Conservation (phyloP, 345 rosid species). For the Orychophragmus violaceus region DNA sequence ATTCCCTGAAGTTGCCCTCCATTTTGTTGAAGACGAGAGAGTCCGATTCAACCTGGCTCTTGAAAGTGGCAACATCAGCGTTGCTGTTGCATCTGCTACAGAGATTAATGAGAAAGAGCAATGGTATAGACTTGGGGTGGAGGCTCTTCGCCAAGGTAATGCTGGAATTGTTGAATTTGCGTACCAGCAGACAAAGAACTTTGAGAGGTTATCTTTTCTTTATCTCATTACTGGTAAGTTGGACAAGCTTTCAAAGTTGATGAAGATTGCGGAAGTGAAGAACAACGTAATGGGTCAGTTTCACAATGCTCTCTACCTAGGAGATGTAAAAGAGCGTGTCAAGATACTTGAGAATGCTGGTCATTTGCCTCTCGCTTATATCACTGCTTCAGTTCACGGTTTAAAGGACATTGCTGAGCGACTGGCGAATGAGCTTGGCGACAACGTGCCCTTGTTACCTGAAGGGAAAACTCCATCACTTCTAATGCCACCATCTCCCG, state of each 20-base stretch:
- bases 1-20: slow-evolving; percentile 97
- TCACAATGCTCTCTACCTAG: slow-evolving; percentile 84
- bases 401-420: slow-evolving; percentile 66
- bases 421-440: slow-evolving; percentile 67
- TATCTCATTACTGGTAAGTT: slow-evolving; percentile 83
- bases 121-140: slow-evolving; percentile 91
- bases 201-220: slow-evolving; percentile 91
- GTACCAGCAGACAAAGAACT: slow-evolving; percentile 92
- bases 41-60: slow-evolving; percentile 90
- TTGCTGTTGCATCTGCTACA: slow-evolving; percentile 96
- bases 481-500: slow-evolving; percentile 72
- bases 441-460: slow-evolving; percentile 60
- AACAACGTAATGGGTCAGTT: slow-evolving; percentile 96
- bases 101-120: slow-evolving; percentile 92
- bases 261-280: slow-evolving; percentile 90
- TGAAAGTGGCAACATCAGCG: slow-evolving; percentile 91
- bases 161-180: slow-evolving; percentile 90
- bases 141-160: slow-evolving; percentile 98
- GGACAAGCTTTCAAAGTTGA: slow-evolving; percentile 84
- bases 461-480: slow-evolving; percentile 67
- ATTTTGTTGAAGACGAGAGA: slow-evolving; percentile 93
- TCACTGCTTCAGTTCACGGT: slow-evolving; percentile 81
- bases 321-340: slow-evolving; percentile 84
- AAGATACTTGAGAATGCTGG: slow-evolving; percentile 86
- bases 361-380: slow-evolving; percentile 82